Conservation (phyloP, 2,329 filamentous ascomycete species). For the Trichoderma pleuroti region DNA sequence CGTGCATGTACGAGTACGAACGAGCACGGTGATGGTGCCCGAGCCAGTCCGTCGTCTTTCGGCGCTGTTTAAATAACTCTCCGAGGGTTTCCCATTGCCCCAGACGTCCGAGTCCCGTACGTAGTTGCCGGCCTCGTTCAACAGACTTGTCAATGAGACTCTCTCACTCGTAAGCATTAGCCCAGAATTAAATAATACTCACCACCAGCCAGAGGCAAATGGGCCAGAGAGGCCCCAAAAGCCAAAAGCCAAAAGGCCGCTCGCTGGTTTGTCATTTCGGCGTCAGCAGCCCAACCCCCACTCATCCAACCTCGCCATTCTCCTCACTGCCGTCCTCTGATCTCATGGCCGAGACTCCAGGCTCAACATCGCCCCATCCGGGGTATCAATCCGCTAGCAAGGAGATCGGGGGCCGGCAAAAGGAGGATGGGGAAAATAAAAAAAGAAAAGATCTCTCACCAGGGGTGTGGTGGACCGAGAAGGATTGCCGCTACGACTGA, state of each 20-base stretch:
- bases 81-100: neutral
- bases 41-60: neutral
- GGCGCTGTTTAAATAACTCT: neutral
- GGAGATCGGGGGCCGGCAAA: slow-evolving; percentile 8
- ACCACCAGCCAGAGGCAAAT: neutral
- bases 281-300: slow-evolving; percentile 1
- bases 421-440: neutral
- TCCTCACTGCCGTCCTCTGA: neutral
- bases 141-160: neutral
- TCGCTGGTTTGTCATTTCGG: slow-evolving; percentile 10
- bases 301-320: neutral
- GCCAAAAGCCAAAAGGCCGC: neutral
- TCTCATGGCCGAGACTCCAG: neutral
- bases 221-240: neutral
- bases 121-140: neutral
- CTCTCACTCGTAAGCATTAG: neutral
- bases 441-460: neutral
- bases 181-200: neutral
- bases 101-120: neutral
- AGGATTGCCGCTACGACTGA: neutral
- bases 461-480: neutral
- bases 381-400: neutral
- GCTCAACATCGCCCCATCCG: neutral
- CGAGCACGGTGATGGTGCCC: neutral
- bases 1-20: neutral